Percentiles rank a stretch among this genome's conserved stretches.
Conservation (phyloP, 352 stramenopile species). For the Hyaloperonospora arabidopsidis region DNA sequence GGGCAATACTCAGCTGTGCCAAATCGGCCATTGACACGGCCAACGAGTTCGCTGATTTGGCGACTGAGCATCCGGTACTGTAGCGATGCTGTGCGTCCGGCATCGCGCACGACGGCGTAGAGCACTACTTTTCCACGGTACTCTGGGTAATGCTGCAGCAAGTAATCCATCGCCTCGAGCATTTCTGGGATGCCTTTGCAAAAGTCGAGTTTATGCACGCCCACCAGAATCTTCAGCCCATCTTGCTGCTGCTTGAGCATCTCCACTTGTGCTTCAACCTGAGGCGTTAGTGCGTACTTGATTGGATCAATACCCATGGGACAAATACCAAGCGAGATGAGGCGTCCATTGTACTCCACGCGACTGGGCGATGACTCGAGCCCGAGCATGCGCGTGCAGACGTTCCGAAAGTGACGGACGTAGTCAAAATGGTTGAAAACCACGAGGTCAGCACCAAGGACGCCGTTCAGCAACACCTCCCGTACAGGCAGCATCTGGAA, state of each 20-base stretch:
- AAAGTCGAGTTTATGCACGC: constrained; percentile 73
- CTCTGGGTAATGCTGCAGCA: constrained; percentile 83
- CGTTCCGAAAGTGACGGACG: constrained; percentile 80
- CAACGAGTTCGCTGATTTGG: constrained; percentile 87
- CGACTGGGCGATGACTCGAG: constrained; percentile 81
- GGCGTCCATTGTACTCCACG: constrained; percentile 79
- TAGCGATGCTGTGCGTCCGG: constrained; percentile 48
- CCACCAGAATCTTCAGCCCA: constrained; percentile 72
- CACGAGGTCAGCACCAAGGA: constrained; percentile 80
- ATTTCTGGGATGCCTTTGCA: constrained; percentile 86
- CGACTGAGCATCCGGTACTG: constrained; percentile 80
- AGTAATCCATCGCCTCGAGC: constrained; percentile 85
- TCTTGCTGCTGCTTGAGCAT: constrained; percentile 49
- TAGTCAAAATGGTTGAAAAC: constrained; percentile 89
- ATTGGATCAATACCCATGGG: constrained; percentile 85
- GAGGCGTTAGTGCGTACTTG: constrained; percentile 68
- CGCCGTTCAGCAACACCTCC: constrained; percentile 68
- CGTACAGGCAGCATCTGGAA: constrained; percentile 84
- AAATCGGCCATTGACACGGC: constrained; percentile 82
- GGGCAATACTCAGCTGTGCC: constrained; percentile 84
- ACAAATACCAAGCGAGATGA: constrained; percentile 84
- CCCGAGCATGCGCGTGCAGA: constrained; percentile 79
- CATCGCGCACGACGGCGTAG: constrained; percentile 88
- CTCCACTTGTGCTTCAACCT: constrained; percentile 44
- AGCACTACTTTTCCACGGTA: constrained; percentile 91